Conservation (phyloP, 768 basidiomycete species). For the Podaxis rugospora region DNA sequence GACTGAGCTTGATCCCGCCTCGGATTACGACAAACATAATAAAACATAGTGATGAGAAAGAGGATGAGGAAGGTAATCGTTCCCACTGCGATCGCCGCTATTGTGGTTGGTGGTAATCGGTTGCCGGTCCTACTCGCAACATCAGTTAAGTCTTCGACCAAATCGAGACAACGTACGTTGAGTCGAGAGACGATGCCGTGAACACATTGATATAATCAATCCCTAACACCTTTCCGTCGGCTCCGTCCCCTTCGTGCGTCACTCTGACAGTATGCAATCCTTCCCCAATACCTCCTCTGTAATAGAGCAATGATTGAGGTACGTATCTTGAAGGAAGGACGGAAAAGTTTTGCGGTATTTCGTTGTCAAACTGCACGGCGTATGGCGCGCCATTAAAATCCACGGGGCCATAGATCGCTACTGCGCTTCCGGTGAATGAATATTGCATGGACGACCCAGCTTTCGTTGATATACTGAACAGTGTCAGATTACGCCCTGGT, state of each 20-base stretch:
- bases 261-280: slow-evolving; percentile 22
- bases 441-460: slow-evolving; percentile 19
- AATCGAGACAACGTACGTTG: slow-evolving; percentile 12
- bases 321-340: slow-evolving; percentile 18
- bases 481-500: not conserved
- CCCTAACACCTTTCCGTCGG: slow-evolving; percentile 16
- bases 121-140: not conserved
- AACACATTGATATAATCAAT: slow-evolving; percentile 28
- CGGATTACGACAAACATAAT: not conserved
- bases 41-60: not conserved
- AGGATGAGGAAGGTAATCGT: not conserved
- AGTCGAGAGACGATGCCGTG: slow-evolving; percentile 20
- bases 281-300: slow-evolving; percentile 21
- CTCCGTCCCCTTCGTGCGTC: slow-evolving; percentile 11
- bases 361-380: slow-evolving; percentile 25
- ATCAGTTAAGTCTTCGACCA: not conserved
- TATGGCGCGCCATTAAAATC: slow-evolving; percentile 27
- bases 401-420: slow-evolving; percentile 37
- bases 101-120: not conserved
- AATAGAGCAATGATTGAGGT: slow-evolving; percentile 26
- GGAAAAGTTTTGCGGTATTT: slow-evolving; percentile 14
- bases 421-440: slow-evolving; percentile 26
- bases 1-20: not conserved
- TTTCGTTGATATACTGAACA: slow-evolving; percentile 14
- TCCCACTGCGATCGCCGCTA: slow-evolving; percentile 7